Conservation (phyloP, 257 asterid species). For the Pogostemon cablin region DNA sequence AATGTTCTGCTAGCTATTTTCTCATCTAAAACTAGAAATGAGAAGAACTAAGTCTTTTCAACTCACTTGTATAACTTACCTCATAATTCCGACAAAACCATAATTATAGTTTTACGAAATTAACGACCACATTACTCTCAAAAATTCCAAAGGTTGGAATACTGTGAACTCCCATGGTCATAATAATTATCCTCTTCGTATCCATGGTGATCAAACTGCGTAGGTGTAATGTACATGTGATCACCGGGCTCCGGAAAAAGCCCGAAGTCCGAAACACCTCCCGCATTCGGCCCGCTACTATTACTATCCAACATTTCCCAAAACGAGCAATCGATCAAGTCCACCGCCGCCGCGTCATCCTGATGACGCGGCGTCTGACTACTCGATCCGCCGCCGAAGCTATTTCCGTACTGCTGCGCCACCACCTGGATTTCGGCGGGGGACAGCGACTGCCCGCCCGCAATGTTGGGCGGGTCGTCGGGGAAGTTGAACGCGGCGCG, state of each 20-base stretch:
- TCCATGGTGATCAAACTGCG: conserved; percentile 5
- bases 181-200: conserved; percentile 6
- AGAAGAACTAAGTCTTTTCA: too few species aligned
- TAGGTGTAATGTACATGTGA: conserved; percentile 5
- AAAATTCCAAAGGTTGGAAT: conserved; percentile 28
- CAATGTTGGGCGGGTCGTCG: conserved; percentile 41
- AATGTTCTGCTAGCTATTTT: too few species aligned
- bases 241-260: conserved; percentile 30
- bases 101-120: too few species aligned
- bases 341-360: not conserved
- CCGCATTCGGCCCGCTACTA: conserved; percentile 15
- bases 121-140: not conserved
- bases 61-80: too few species aligned
- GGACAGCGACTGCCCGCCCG: conserved; percentile 46
- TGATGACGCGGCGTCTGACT: not conserved
- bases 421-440: conserved; percentile 54
- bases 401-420: conserved; percentile 43
- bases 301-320: conserved; percentile 31
- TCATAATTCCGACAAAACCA: too few species aligned
- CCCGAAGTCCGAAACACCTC: conserved; percentile 23
- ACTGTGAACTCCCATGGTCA: conserved; percentile 3
- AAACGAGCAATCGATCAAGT: conserved; percentile 33
- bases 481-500: conserved; percentile 64
- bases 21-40: too few species aligned
- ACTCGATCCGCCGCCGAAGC: not conserved